Percentiles rank a stretch among this genome's conserved stretches.
Evolutionary conservation across 169 alveolate genomes (phyloP).

Genomic region (Eimeria necatrix): DNA sequence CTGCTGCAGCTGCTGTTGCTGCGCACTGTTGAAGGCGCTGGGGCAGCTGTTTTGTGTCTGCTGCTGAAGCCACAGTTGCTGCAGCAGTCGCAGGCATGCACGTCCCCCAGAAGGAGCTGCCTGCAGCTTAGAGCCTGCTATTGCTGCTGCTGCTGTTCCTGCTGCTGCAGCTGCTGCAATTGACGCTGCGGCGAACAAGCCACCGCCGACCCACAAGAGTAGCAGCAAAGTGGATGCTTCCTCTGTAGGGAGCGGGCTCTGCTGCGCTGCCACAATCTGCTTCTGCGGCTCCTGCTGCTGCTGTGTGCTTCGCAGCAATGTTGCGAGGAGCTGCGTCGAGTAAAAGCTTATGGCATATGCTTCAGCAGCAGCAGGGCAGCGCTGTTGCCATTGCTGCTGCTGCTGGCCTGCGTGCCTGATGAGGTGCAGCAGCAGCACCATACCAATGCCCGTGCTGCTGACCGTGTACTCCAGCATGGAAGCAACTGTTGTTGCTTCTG

Average conservation of each 20-base stretch:
- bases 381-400: slow-evolving; percentile 31
- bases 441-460: slow-evolving; percentile 28
- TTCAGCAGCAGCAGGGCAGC: slow-evolving; percentile 18
- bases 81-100: slow-evolving; percentile 33
- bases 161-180: slow-evolving; percentile 62
- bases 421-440: slow-evolving; percentile 53
- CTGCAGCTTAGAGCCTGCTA: not conserved
- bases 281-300: slow-evolving; percentile 29
- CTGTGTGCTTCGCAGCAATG: slow-evolving; percentile 29
- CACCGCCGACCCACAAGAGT: slow-evolving; percentile 44
- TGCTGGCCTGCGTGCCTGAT: slow-evolving; percentile 34
- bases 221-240: slow-evolving; percentile 14
- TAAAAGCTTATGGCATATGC: not conserved
- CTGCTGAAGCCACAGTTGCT: slow-evolving; percentile 53
- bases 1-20: slow-evolving; percentile 52
- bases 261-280: not conserved
- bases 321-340: slow-evolving; percentile 4
- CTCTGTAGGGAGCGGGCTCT: not conserved
- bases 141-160: slow-evolving; percentile 55
- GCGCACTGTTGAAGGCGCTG: not conserved
- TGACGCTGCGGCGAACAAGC: not conserved
- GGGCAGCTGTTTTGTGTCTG: slow-evolving; percentile 5
- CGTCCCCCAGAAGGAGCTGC: slow-evolving; percentile 40
- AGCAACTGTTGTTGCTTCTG: slow-evolving; percentile 13
- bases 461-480: slow-evolving; percentile 6